These are phyloP conservation scores for Hansfordia pulvinata DNA, from an alignment of 2,329 filamentous ascomycete species.

Conservation along the genomic window DNA sequence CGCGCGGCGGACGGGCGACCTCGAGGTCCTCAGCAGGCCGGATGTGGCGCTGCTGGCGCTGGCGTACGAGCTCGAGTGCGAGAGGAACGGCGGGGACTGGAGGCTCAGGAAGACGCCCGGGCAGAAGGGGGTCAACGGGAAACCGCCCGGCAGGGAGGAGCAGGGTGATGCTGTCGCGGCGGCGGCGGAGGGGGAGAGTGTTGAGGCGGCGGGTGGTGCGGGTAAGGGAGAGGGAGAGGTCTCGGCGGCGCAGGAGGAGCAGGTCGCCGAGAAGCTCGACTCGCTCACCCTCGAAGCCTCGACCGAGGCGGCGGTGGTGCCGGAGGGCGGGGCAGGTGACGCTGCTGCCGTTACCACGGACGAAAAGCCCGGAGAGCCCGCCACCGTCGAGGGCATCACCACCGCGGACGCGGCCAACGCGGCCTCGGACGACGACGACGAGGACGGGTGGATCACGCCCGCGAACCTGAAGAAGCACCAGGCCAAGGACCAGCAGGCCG, in stretches of 20 bases:
- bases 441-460: conserved; percentile 86
- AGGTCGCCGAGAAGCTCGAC: conserved; percentile 2
- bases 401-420: neutral
- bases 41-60: conserved; percentile 85
- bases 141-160: conserved; percentile 35
- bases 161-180: conserved; percentile 10
- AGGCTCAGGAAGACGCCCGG: conserved; percentile 64
- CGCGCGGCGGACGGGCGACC: conserved; percentile 78
- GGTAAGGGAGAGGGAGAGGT: conserved; percentile 5
- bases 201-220: conserved; percentile 1
- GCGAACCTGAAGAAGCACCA: conserved; percentile 81
- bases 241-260: conserved; percentile 4
- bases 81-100: conserved; percentile 83
- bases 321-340: no score
- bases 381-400: neutral
- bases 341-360: no score
- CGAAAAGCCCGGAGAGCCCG: neutral
- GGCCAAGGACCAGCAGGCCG: conserved; percentile 44
- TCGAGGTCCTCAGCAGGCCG: conserved; percentile 72
- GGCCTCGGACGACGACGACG: conserved; percentile 29
- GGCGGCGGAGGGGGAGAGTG: conserved; percentile 2
- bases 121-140: conserved; percentile 66
- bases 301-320: neutral
- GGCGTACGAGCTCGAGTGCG: conserved; percentile 88
- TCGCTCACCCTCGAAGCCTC: neutral